Percentiles rank a stretch among this genome's conserved stretches.
Conservation (phyloP, 1,284 basidiomycete genomes). For the Bjerkandera adusta region DNA sequence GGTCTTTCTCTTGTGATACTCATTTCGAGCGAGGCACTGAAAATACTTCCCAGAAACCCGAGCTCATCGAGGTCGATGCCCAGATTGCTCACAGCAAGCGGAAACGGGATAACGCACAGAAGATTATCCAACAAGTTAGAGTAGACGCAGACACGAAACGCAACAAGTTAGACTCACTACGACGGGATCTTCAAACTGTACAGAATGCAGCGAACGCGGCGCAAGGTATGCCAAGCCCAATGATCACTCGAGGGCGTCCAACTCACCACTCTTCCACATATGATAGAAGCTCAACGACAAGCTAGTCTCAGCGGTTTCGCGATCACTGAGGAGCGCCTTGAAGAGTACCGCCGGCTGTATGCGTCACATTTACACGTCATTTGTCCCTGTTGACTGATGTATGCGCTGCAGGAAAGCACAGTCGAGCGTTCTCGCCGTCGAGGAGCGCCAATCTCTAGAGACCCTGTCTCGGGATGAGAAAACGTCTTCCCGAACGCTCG, state of each 20-base stretch:
- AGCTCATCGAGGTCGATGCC: conserved; percentile 78
- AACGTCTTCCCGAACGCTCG: conserved; percentile 62
- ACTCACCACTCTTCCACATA: background rate
- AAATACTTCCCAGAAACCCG: conserved; percentile 59
- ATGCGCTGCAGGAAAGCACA: conserved; percentile 60
- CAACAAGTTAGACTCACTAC: conserved; percentile 55
- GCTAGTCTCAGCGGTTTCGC: conserved; percentile 75
- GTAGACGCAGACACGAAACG: conserved; percentile 71
- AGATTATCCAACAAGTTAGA: conserved; percentile 61
- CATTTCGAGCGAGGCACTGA: background rate
- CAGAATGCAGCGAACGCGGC: conserved; percentile 74
- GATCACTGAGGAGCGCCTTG: conserved; percentile 80
- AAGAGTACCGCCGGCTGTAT: conserved; percentile 85
- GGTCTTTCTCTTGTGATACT: conserved; percentile 38
- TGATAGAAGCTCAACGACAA: conserved; percentile 74
- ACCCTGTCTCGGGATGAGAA: conserved; percentile 83
- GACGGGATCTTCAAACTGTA: conserved; percentile 67
- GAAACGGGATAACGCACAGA: conserved; percentile 72
- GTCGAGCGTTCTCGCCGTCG: conserved; percentile 77
- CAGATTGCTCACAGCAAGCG: conserved; percentile 85
- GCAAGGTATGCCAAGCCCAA: conserved; percentile 47
- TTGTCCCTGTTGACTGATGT: background rate
- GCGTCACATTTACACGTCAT: conserved; percentile 23
- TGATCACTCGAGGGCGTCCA: conserved; percentile 9
- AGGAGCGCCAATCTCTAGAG: conserved; percentile 87